phyloP scores from a whole-genome alignment of 805 yeast species.

The Starmerella gropengiesseri region DNA sequence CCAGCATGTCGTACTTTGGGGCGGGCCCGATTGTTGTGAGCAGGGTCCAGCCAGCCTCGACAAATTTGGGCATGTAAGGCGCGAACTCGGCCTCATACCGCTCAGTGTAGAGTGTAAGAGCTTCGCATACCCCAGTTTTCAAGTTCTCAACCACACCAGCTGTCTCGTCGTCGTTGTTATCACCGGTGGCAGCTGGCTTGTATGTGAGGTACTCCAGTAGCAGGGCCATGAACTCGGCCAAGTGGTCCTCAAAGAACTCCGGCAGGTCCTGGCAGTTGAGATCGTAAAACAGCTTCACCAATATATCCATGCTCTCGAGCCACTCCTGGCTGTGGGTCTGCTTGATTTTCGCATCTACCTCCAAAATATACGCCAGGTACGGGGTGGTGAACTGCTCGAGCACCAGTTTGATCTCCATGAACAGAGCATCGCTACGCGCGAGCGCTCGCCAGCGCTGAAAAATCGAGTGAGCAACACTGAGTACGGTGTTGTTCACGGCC shows the following conservation, averaged over 20 bases:
- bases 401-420: conserved; percentile 77
- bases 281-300: conserved; percentile 79
- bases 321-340: conserved; percentile 36
- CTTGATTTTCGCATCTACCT: conserved; percentile 57
- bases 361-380: conserved; percentile 51
- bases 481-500: conserved; percentile 63
- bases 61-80: conserved; percentile 63
- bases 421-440: conserved; percentile 80
- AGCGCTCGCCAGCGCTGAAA: conserved; percentile 95
- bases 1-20: conserved; percentile 73
- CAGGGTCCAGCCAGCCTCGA: conserved; percentile 71
- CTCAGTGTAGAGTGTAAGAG: conserved; percentile 73
- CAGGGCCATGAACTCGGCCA: conserved; percentile 63
- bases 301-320: conserved; percentile 38
- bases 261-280: conserved; percentile 97
- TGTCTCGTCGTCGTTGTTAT: conserved; percentile 51
- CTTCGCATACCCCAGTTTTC: conserved; percentile 74
- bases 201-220: conserved; percentile 68
- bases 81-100: conserved; percentile 88
- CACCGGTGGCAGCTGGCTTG: conserved; percentile 42
- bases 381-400: conserved; percentile 73
- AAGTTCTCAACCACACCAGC: conserved; percentile 59
- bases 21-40: conserved; percentile 55
- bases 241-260: conserved; percentile 89
- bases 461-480: conserved; percentile 87